Base-by-base conservation (phyloP, 2,329 filamentous ascomycete species). In the Xylaria sp. region DNA sequence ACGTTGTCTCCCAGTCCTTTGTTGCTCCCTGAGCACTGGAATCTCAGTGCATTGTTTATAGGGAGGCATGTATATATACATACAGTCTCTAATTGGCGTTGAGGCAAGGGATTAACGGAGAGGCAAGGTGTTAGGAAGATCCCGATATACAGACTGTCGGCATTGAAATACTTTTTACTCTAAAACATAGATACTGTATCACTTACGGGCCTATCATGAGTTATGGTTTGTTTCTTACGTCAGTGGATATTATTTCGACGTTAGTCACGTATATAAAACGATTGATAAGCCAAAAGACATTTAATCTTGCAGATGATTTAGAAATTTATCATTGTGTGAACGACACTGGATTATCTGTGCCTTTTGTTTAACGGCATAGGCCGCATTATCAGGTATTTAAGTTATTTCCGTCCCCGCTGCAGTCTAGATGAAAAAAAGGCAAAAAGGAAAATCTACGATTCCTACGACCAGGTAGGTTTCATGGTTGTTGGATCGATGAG, bases 361-460 rank as follows among this genome's bases (percentile, higher is more conserved):
- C 55, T 51, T 59, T 54, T 58, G n/a, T 58, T 39, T 39, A 60
- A 48, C 9, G 34, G 23, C 55, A 48, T 34, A 48, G 32, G 66
- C 20, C 9, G n/a, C 20, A 46, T 44, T 62, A 62, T 52, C 44
- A 62, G 39, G 51, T 58, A 25, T 44, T 58, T 58, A 55, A 51
- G 50, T 28, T 54, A n/a, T 54, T 39, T 56, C 34, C 52, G 50
- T 59, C 57, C 28, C 37, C 15, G 23, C 8, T 25, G n/a, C 60
- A 66, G 37, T 66, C 63, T 66, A 66, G 57, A 55, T 46, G 50
- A 56, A 54, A 54, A 44, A 34, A 65, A 65, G 50, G 28, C 46
- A n/a, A 48, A 23, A 23, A 50, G 20, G 41, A 20, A 57, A 66
- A 50, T 55, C 39, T 56, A 13, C 18, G 13, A 46, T 52, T 57